Evolutionary conservation across 2,329 filamentous ascomycete species (phyloP).

Genomic region (Diaporthe helianthi): DNA sequence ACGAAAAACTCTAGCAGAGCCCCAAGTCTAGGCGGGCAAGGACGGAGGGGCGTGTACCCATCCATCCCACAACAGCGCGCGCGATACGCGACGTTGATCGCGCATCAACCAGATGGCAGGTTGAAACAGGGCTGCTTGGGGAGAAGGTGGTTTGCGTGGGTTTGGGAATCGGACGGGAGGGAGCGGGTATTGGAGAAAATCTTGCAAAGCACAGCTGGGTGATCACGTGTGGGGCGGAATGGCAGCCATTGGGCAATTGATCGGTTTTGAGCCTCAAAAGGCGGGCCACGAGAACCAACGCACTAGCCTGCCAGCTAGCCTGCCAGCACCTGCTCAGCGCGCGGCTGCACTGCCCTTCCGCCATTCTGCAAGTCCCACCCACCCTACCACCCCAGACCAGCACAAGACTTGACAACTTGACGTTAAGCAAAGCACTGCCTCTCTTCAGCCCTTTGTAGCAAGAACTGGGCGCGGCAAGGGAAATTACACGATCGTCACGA

Average conservation of each 20-base stretch:
- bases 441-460: background rate
- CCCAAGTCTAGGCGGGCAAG: background rate
- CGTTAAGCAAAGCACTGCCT: background rate
- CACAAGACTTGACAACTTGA: no score
- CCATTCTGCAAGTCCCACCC: background rate
- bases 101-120: slow-evolving; percentile 17
- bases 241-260: background rate
- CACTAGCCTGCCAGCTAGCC: background rate
- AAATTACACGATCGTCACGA: background rate
- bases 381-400: no score
- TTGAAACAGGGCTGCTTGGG: slow-evolving; percentile 25
- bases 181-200: slow-evolving; percentile 20
- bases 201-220: slow-evolving; percentile 22
- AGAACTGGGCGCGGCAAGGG: slow-evolving; percentile 6
- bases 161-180: background rate
- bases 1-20: background rate
- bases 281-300: slow-evolving; percentile 19
- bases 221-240: slow-evolving; percentile 28
- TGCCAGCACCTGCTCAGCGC: background rate
- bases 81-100: slow-evolving; percentile 12
- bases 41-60: background rate
- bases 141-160: background rate
- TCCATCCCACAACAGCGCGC: background rate
- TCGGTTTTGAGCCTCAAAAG: slow-evolving; percentile 32
- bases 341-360: slow-evolving; percentile 15